Base-by-base conservation (phyloP, 352 stramenopile genomes). In the Pythium guiyangense region DNA sequence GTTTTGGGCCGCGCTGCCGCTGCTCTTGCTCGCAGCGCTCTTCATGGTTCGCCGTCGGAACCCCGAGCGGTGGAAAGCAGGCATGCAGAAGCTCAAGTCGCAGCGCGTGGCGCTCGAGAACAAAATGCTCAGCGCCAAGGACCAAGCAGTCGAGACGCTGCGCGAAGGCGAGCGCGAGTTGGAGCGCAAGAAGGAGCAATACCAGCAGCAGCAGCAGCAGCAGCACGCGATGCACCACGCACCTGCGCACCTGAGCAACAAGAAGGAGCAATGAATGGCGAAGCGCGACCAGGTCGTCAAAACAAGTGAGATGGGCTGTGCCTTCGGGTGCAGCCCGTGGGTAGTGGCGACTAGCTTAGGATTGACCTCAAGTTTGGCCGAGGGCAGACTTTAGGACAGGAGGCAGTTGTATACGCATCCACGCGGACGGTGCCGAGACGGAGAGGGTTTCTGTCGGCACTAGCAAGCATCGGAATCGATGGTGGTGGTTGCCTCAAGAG, bases 11-110 rank as follows among this genome's bases (percentile, higher is more conserved):
- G 35, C 87, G 48, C 78, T 77, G 4, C 49, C 88, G 18, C 37
- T 87, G 18, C 20, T 69, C 0, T 6, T 77, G 11, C 26, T 86
- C 1, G 25, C 77, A 25, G 25, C 75, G 18, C 59, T 69, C 26
- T 61, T 69, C 34, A 54, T 84, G 52, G 45, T 84, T 26, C 81
- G 78, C 46, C 78, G 78, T 26, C 78, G 71, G 26, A 85, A 89
- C 62, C 78, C 81, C 31, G 82, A 89, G 50, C 76, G 79, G 50
- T 91, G 78, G 78, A 74, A 77, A 2, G 72, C 72, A 0, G 61
- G 70, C 40, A 71, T 88, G 63, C 69, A 81, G 52, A 79, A 70
- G 53, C 64, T 90, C 20, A 64, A 71, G 42, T 57, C 59, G 35
- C 74, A 84, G 49, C 69, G 74, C 29, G 64, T 70, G 37, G 69